Base-by-base conservation (phyloP, 192 early-diverging fungal species). In the Coemansia sp. region DNA sequence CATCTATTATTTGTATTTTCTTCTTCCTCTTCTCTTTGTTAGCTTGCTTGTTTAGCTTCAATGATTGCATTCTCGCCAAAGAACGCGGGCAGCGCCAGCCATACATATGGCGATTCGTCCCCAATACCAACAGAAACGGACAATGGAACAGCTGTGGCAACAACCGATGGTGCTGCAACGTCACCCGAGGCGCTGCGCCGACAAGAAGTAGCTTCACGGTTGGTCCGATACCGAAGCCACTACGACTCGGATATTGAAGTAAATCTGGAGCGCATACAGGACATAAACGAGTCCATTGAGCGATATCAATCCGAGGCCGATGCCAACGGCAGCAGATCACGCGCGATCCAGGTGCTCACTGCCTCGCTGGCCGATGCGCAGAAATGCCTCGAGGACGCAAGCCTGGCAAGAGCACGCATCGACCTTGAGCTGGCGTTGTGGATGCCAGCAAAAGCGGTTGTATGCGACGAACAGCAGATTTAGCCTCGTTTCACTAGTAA, bases 401-500 rank as follows among this genome's bases (percentile, higher is more conserved):
- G 50, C 50, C 62, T 79, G 46, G 72, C 76, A 15, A 70, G 63
- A 19, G 38, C 62, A 6, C 67, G 76, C 11, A 57, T 74, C 34
- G 76, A 74, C 33, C 65, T 71, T 56, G 76, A 79, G 23, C 66
- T 79, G 19, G 57, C 59, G 2, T 32, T 35, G 25, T 79, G 76
- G 76, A 29, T 55, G 22, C 53, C 53, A 20, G 20, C 53, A 29
- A 29, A 29, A 29, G 29, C 29, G 3, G 29, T 40, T 8, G 9
- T 5, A 40, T 40, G 5, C 38, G 11, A 13, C 38, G 38, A 40
- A 13, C 38, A 40, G 38, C 38, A 8, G 38, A 13, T 13, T 40
- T 40, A 29, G 29, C 29, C 29, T 2, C 3, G 29, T 29, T 29
- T 29, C 7, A 40, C 7, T 13, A 11, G 38, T 11, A 13, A 40